phyloP scores from a whole-genome alignment of 768 basidiomycete genomes.

The Candolleomyces eurysporus region DNA sequence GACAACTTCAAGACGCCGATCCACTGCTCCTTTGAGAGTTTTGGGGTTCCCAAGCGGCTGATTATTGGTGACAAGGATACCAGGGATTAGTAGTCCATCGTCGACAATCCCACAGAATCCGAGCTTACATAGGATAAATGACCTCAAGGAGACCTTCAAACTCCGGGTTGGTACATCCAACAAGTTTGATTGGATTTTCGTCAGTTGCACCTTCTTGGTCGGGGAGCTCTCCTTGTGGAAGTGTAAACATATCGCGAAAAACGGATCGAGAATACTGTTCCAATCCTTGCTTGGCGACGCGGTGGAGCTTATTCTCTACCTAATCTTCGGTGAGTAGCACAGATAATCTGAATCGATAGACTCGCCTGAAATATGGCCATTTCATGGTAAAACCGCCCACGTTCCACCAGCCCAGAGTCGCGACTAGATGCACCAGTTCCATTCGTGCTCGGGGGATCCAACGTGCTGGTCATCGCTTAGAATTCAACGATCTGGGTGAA shows the following conservation, averaged over 20 bases:
- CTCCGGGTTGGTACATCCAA: not conserved
- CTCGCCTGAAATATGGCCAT: not conserved
- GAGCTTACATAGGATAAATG: not conserved
- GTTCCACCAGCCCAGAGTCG: not conserved
- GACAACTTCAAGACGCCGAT: not conserved
- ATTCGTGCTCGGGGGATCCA: too few species aligned
- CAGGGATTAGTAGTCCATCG: not conserved
- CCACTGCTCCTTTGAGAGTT: conserved; percentile 1
- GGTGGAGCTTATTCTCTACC: not conserved
- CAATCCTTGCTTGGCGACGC: not conserved
- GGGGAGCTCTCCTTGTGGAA: not conserved
- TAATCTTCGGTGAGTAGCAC: not conserved
- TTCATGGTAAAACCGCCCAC: not conserved
- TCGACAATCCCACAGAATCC: not conserved
- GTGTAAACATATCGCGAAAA: not conserved
- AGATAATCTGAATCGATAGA: not conserved
- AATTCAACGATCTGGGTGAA: too few species aligned
- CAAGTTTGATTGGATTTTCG: conserved; percentile 1
- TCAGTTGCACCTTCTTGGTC: not conserved
- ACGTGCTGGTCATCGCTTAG: too few species aligned
- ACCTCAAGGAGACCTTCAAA: not conserved
- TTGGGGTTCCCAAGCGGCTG: not conserved
- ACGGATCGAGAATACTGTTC: not conserved
- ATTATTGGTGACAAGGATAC: not conserved
- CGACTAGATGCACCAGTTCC: not conserved